These are phyloP conservation scores for Fusarium pseudocircinatum DNA, from an alignment of 2,329 filamentous ascomycete genomes.

Conservation along the genomic window DNA sequence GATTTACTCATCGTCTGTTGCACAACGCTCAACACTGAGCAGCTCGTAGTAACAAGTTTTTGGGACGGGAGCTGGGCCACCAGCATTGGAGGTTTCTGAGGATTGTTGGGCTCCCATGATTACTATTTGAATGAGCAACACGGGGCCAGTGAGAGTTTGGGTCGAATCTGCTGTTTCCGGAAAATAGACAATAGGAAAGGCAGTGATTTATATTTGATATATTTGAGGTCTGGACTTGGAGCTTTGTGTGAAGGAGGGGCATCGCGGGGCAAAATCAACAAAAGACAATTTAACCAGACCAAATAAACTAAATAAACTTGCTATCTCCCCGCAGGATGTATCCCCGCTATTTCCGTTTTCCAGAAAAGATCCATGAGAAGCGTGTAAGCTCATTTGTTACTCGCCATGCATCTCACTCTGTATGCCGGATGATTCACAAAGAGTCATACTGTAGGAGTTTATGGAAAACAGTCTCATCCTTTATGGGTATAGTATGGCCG, in stretches of 20 bases:
- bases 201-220: conserved; percentile 5
- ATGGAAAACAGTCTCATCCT: background rate
- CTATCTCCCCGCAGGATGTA: conserved; percentile 7
- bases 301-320: background rate
- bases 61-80: conserved; percentile 51
- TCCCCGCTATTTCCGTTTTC: background rate
- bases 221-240: background rate
- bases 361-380: conserved; percentile 8
- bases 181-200: background rate
- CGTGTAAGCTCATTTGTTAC: conserved; percentile 24
- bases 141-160: background rate
- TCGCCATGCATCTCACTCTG: background rate
- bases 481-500: background rate
- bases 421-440: conserved; percentile 32
- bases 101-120: conserved; percentile 68
- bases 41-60: conserved; percentile 90
- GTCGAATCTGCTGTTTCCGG: background rate
- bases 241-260: conserved; percentile 28
- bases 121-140: background rate
- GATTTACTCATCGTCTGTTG: conserved; percentile 80
- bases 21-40: conserved; percentile 75
- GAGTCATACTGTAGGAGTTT: conserved; percentile 7
- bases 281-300: conserved; percentile 1
- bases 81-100: conserved; percentile 50
- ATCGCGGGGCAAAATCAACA: conserved; percentile 28